Evolutionary conservation across 257 asterid genomes (phyloP), one percentile per base, ranked within the genome.

Genomic region (Nemophila menziesii): DNA sequence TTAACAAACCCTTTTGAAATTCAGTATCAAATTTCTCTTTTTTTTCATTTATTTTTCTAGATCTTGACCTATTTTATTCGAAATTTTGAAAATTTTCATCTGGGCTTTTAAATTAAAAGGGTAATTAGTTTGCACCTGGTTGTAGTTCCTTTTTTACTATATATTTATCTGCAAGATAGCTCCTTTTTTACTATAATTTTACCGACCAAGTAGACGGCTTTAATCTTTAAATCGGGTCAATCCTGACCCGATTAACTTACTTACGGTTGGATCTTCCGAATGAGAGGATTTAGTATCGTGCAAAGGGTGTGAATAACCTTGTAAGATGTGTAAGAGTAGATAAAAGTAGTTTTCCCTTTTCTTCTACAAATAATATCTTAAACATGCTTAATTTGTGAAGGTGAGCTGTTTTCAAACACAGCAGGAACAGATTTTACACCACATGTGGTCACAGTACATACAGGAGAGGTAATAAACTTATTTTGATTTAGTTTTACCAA

Each of bases 401-500:
- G 96, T 51, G 92, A 86, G 47, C 51, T 78, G 60, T 76, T 81
- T 57, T 70, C 83, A 43, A 77, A 51, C 74, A 86, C 96, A 2
- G 96, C 96, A 14, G 93, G 94, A 33, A 77, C 74, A 36, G 90
- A 81, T 55, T 86, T 86, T 43, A 81, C 85, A 22, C 92, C 96
- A 7, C 94, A 86, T 49, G 82, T 86, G 44, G 81, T 86, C 46
- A 81, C 80, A 33, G 94, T 77, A 41, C 55, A 76, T 47, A 46
- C 96, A 5, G 96, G 96, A 74, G 94, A 86, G 92, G 96, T 78
- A 66, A 46, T 46, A 33, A 51, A 19, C 7, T 22, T 2, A 0
- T 16, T 7, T 16, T 22, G 22, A 11, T 44, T 14, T 1, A 13
- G 17, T 13, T 18, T 2, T 39, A 16, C 11, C 21, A 16, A 16